Evolutionary conservation across 495 filamentous ascomycete species (phyloP), one percentile per base, ranked within the genome.

Genomic region (Tuber melanosporum): DNA sequence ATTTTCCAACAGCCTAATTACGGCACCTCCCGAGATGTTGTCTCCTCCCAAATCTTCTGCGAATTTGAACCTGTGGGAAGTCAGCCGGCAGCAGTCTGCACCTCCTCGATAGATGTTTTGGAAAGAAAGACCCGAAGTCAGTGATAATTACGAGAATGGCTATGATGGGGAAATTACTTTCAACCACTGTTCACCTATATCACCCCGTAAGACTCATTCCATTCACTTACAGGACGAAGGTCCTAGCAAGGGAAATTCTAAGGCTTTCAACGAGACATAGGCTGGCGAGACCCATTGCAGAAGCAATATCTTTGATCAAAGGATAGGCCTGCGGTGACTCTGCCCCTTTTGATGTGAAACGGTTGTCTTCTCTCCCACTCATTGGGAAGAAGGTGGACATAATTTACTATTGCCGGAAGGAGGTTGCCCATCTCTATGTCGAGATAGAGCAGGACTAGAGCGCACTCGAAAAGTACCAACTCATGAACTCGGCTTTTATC

Each of bases 401-500:
- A 42, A 42, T 42, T 7, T 42, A 42, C 41, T 42, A 42, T 42
- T 42, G 2, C 7, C 41, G 2, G 41, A 42, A 42, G 41, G 41
- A 42, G 41, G 7, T 42, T 42, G 41, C 41, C 41, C 41, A 7
- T 42, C 41, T 42, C 42, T 98, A 98, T 81, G 74, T 94, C 73
- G 96, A 98, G 85, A 97, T 98, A 74, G 95, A 98, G 83, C 85
- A 91, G 46, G 96, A 98, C 81, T 95, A 99, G 81, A 87, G 91
- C 79, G 87, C 94, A 46, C 92, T 92, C 0, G 94, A 98, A 80
- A 90, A 90, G 45, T 99, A 92, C 77, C 95, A 95, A 3, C 86
- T 95, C 74, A 97, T 99, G 95, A 98, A 94, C 81, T 97, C 96
- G 17, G 95, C 95, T 20, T 99, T 99, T 82, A 94, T 99, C 74